Base-by-base conservation (phyloP, 257 asterid species). In the Jasminum sambac region DNA sequence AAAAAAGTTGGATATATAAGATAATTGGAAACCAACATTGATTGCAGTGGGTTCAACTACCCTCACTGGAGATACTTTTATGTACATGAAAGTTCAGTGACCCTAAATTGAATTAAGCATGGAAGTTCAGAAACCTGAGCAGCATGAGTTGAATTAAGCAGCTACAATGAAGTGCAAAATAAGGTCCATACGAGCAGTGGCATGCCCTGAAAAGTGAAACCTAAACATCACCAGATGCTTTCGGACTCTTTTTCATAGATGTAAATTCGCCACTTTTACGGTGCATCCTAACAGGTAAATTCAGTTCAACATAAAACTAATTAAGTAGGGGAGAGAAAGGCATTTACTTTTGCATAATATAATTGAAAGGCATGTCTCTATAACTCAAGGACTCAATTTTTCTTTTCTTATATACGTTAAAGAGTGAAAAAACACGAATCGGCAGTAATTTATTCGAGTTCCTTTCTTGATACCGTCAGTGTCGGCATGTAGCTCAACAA, bases 261-360 rank as follows among this genome's bases (percentile, higher is more conserved):
- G 86, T 84, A 81, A 84, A 84, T 55, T 84, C 86, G 26, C 86
- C 86, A 64, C 79, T 81, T 70, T 55, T 82, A 23, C 85, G 81
- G 72, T 69, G 85, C 86, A 84, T 82, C 86, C 89, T 81, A 71
- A 26, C 55, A 60, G 37, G 66, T 40, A n/a, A 67, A 68, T 24
- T 64, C 63, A 77, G 44, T 11, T 68, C 64, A 72, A 67, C 8
- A 59, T 17, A 24, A 42, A 2, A 68, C 12, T 2, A 30, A 77
- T 68, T 14, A 40, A 68, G 57, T 70, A 74, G n/a, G 36, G 23
- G 40, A 64, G 36, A 40, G 46, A 5, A 8, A 52, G n/a, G 44
- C 38, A 60, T 14, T 30, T 64, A 64, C 26, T 25, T 48, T 64
- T 57, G 63, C 26, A 26, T 34, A 59, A 68, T 62, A 26, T 43